A percentile compares a stretch with the other conserved stretches of the same genome.
These are phyloP conservation scores for Trichoderma atrobrunneum DNA, from an alignment of 2,329 filamentous ascomycete genomes.

Conservation along the genomic window DNA sequence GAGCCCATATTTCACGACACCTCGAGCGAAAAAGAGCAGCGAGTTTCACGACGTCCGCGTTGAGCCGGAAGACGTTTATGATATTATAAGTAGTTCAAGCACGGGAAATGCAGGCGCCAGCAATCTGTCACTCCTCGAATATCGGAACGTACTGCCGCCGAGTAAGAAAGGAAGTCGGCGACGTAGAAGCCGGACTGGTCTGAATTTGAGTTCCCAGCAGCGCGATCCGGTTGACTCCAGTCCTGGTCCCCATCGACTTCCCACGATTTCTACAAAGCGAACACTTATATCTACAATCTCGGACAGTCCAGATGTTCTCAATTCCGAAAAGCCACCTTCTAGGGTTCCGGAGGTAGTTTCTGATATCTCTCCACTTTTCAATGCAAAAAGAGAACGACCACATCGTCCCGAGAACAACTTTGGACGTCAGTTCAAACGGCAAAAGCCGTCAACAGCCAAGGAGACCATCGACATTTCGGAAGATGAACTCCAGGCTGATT, in stretches of 20 bases:
- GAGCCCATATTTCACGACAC: constrained; percentile 3
- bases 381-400: constrained; percentile 16
- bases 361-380: constrained; percentile 21
- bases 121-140: constrained; percentile 20
- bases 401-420: not conserved
- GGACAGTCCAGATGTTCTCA: constrained; percentile 29
- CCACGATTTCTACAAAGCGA: not conserved
- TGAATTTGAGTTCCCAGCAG: not conserved
- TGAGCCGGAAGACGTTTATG: constrained; percentile 15
- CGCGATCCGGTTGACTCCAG: not conserved
- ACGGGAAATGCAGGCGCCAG: not conserved
- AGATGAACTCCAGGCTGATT: constrained; percentile 30
- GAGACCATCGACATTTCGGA: constrained; percentile 27
- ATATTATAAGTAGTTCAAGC: constrained; percentile 20
- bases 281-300: not conserved
- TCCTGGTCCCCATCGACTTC: not conserved
- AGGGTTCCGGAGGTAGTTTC: constrained; percentile 24
- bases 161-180: not conserved
- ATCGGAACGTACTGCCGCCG: constrained; percentile 22
- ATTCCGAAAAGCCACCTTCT: constrained; percentile 20
- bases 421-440: constrained; percentile 23
- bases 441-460: not conserved
- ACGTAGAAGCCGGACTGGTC: constrained; percentile 14
- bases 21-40: not conserved
- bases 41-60: not conserved